Evolutionary conservation across 805 yeast species (phyloP), one percentile per base, ranked within the genome.

Genomic region (Babjeviella inositovora): DNA sequence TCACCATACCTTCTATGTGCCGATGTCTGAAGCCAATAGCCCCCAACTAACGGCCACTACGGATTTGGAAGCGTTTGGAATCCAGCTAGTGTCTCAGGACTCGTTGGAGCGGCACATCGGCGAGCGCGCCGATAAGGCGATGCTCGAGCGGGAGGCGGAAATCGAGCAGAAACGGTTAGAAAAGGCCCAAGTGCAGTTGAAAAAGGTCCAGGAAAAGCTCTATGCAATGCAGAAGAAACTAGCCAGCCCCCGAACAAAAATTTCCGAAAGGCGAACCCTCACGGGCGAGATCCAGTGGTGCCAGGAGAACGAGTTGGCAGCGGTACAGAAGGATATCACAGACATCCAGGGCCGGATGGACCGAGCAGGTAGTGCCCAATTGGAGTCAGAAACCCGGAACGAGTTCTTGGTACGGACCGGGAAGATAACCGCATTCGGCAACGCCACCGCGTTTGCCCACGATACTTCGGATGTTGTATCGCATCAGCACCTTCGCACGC

Each of bases 381-480:
- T 35, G 17, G 26, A 30, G 7, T 21, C 24, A 6, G 28, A 90
- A 38, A 48, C 82, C 0, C 77, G 76, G 38, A 67, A 67, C 27
- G 96, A 85, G 23, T 85, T 47, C 38, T 54, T 90, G 29, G 66
- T 90, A 0, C 59, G 98, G 32, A 85, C 87, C 0, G 98, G 98
- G 14, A 72, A 82, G 42, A 68, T 84, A 26, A 90, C 98, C 0
- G 97, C 97, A 1, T 90, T 90, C 53, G 93, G 95, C 7, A 65
- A 67, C 15, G 49, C 66, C 11, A 56, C 59, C 19, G 72, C 68
- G 2, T 76, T 81, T 34, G 57, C 52, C 10, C 57, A 56, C 18
- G 35, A 23, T 3, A n/a, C n/a, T n/a, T n/a, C n/a, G n/a, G n/a
- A n/a, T n/a, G n/a, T n/a, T n/a, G n/a, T n/a, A n/a, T n/a, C n/a